A percentile compares a stretch with the other conserved stretches of the same genome.
phyloP scores from a whole-genome alignment of 768 basidiomycete genomes.

The Termitomyces eurrhizus region DNA sequence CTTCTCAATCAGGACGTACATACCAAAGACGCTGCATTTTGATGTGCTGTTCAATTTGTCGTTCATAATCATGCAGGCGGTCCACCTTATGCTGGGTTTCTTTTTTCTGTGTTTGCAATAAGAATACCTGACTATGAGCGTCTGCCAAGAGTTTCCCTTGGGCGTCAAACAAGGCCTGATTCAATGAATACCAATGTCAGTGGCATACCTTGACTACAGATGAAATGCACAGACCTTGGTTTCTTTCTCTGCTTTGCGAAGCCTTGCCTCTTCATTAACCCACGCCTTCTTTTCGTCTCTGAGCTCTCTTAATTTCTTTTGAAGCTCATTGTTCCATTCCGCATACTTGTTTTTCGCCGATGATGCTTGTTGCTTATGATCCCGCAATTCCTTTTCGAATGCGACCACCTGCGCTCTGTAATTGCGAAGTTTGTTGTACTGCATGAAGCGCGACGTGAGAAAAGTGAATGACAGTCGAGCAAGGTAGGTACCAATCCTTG shows the following conservation, averaged over 20 bases:
- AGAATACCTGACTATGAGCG: conserved; percentile 66
- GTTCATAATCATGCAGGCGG: conserved; percentile 79
- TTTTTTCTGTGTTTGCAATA: conserved; percentile 69
- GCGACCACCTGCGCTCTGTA: conserved; percentile 65
- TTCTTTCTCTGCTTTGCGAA: conserved; percentile 72
- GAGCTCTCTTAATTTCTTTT: conserved; percentile 68
- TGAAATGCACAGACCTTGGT: conserved; percentile 42
- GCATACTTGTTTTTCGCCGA: conserved; percentile 74
- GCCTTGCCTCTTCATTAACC: conserved; percentile 61
- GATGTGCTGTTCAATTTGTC: conserved; percentile 78
- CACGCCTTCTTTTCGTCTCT: conserved; percentile 80
- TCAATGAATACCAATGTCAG: conserved; percentile 2
- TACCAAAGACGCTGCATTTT: conserved; percentile 79
- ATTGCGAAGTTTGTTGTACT: conserved; percentile 83
- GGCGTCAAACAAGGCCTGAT: conserved; percentile 60
- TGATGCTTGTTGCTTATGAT: conserved; percentile 69
- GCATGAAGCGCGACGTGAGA: neutral
- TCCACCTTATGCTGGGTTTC: conserved; percentile 81
- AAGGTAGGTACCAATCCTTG: conserved; percentile 66
- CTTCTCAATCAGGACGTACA: conserved; percentile 22
- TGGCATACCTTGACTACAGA: neutral
- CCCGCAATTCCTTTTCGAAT: conserved; percentile 66
- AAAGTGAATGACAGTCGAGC: neutral
- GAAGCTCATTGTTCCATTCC: conserved; percentile 82
- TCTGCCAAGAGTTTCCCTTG: conserved; percentile 67